Conservation (phyloP, 176 grass and related monocot species). For the Cenchrus purpureus region DNA sequence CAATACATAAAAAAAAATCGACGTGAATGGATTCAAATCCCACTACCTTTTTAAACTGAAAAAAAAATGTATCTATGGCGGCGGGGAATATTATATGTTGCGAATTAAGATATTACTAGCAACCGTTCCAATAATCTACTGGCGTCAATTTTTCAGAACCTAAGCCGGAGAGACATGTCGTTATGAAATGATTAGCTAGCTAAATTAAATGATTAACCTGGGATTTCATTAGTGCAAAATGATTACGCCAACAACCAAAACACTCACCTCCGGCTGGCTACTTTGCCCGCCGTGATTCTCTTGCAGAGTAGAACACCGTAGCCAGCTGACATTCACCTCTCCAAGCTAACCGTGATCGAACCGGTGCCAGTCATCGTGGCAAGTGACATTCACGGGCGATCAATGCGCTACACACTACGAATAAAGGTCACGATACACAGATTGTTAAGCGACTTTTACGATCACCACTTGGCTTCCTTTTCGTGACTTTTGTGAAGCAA, state of each 20-base stretch:
- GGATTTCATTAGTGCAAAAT: slow-evolving; percentile 19
- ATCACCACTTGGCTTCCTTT: too few species aligned
- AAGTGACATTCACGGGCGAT: too few species aligned
- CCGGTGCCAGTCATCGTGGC: too few species aligned
- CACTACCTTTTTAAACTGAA: not conserved
- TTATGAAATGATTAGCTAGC: slow-evolving; percentile 30
- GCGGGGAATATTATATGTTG: not conserved
- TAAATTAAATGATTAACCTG: not conserved
- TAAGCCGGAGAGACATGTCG: not conserved
- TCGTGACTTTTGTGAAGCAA: too few species aligned
- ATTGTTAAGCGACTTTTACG: too few species aligned
- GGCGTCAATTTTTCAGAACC: not conserved
- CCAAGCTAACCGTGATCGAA: too few species aligned
- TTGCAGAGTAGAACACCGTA: too few species aligned
- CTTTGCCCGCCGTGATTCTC: too few species aligned
- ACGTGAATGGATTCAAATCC: not conserved
- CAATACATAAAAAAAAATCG: not conserved
- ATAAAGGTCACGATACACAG: too few species aligned
- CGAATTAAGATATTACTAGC: not conserved
- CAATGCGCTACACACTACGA: too few species aligned
- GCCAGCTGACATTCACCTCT: too few species aligned
- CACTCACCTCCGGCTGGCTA: too few species aligned
- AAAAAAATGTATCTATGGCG: not conserved
- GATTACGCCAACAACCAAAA: slow-evolving; percentile 36
- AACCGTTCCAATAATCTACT: not conserved